Evolutionary conservation across 495 filamentous ascomycete species (phyloP).

Genomic region (Pyronema omphalodes): DNA sequence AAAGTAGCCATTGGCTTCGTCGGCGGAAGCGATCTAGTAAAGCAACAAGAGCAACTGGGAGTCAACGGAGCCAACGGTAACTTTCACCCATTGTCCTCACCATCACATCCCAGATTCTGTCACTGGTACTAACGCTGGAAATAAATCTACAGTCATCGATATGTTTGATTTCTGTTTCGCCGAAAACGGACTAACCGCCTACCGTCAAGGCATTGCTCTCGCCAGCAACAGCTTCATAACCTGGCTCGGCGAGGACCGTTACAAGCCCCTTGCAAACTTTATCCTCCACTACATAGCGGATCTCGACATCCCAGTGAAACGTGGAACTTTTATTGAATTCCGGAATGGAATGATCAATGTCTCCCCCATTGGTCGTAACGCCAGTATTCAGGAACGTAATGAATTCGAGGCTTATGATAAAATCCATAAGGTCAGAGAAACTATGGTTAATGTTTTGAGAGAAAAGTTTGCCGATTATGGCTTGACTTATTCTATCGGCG

Average conservation of each 20-base stretch:
- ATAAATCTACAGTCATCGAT: slow-evolving; percentile 15
- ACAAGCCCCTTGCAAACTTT: slow-evolving; percentile 75
- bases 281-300: slow-evolving; percentile 78
- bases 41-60: slow-evolving; percentile 93
- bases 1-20: slow-evolving; percentile 86
- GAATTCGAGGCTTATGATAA: slow-evolving; percentile 67
- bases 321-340: slow-evolving; percentile 90
- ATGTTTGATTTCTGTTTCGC: slow-evolving; percentile 95
- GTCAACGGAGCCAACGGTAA: slow-evolving; percentile 20
- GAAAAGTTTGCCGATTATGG: slow-evolving; percentile 68
- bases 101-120: slow-evolving; percentile 46
- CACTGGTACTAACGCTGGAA: neutral
- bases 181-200: slow-evolving; percentile 90
- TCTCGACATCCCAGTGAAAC: slow-evolving; percentile 69
- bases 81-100: slow-evolving; percentile 25
- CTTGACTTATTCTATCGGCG: slow-evolving; percentile 82
- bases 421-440: slow-evolving; percentile 49
- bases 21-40: slow-evolving; percentile 67
- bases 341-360: slow-evolving; percentile 95
- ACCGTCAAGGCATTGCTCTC: slow-evolving; percentile 53
- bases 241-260: slow-evolving; percentile 82
- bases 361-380: slow-evolving; percentile 81
- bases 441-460: slow-evolving; percentile 53
- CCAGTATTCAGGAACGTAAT: slow-evolving; percentile 55
- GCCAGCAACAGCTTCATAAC: slow-evolving; percentile 66